Conservation (phyloP, 2,329 filamentous ascomycete species). For the Pseudogymnoascus sp. region DNA sequence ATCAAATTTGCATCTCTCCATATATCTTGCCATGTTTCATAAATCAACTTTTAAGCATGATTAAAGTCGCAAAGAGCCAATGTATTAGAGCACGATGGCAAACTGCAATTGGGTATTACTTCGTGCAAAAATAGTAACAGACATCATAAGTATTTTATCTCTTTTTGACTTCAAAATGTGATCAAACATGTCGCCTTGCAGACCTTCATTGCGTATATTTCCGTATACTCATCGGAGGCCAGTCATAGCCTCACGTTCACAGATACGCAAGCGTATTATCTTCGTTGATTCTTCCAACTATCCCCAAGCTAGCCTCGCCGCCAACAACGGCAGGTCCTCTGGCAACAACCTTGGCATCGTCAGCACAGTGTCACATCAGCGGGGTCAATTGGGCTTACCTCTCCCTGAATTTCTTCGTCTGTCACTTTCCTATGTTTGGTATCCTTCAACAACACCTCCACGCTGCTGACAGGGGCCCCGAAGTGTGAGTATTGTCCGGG, state of each 20-base stretch:
- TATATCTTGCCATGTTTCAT: not conserved
- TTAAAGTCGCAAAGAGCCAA: not conserved
- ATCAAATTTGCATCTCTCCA: not conserved
- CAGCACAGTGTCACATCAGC: slow-evolving; percentile 10
- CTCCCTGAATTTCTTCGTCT: slow-evolving; percentile 52
- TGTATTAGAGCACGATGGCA: not conserved
- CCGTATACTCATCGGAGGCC: not conserved
- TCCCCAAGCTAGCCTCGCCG: slow-evolving; percentile 53
- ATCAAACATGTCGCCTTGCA: not conserved
- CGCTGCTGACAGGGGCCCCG: slow-evolving; percentile 68
- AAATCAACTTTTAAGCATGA: not conserved
- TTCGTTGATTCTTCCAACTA: slow-evolving; percentile 54
- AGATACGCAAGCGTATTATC: slow-evolving; percentile 63
- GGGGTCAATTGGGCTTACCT: slow-evolving; percentile 39
- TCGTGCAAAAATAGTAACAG: not conserved
- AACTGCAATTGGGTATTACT: not conserved
- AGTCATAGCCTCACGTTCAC: not conserved
- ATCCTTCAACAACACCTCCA: slow-evolving; percentile 69
- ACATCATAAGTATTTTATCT: not conserved
- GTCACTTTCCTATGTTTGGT: slow-evolving; percentile 51
- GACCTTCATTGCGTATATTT: not conserved
- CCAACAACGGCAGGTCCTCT: slow-evolving; percentile 66
- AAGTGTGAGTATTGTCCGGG: slow-evolving; percentile 54
- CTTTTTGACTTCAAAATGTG: not conserved
- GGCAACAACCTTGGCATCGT: slow-evolving; percentile 51